These are phyloP conservation scores for Choanephora cucurbitarum DNA, from an alignment of 371 early-diverging fungal genomes.

Conservation along the genomic window DNA sequence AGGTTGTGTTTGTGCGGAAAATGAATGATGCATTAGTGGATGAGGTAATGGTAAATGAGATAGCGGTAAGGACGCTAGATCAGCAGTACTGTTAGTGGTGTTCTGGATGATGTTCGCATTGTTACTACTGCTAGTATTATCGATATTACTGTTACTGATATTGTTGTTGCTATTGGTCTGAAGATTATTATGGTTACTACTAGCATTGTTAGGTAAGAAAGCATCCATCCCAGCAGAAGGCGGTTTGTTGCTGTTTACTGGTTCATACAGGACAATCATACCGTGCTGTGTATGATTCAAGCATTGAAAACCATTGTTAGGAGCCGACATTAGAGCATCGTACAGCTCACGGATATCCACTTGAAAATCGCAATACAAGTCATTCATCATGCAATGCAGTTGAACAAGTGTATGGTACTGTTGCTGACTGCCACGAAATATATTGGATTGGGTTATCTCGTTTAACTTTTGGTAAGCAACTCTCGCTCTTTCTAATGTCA, in stretches of 20 bases:
- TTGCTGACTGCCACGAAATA: constrained; percentile 10
- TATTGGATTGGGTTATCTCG: constrained; percentile 24
- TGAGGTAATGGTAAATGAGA: neutral
- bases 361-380: constrained; percentile 24
- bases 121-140: too few species aligned
- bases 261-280: constrained; percentile 27
- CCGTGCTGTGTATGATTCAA: constrained; percentile 30
- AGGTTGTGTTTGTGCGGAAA: neutral
- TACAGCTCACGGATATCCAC: constrained; percentile 25
- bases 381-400: constrained; percentile 31
- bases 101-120: neutral
- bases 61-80: too few species aligned
- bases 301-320: constrained; percentile 29
- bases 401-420: constrained; percentile 28
- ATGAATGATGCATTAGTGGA: neutral
- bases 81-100: neutral
- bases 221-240: neutral
- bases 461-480: constrained; percentile 31
- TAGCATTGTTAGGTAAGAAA: too few species aligned
- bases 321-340: constrained; percentile 13
- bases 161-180: too few species aligned
- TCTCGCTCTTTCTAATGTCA: constrained; percentile 28
- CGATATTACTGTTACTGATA: too few species aligned
- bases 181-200: too few species aligned
- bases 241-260: neutral